Evolutionary conservation across 176 grass and related monocot species (phyloP).

Genomic region (Cymbopogon citratus): DNA sequence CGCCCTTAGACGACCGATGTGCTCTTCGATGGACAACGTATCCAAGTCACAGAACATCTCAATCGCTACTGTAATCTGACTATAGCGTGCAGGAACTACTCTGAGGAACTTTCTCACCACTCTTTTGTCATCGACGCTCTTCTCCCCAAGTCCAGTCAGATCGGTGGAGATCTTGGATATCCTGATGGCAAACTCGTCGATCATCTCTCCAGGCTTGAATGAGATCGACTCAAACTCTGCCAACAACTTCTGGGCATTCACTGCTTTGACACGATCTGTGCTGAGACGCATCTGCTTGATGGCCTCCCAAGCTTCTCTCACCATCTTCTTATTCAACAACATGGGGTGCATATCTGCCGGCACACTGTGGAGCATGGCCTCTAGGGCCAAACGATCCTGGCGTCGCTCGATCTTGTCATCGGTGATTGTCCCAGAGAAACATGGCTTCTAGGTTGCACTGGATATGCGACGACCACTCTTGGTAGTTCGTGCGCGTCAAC

Average conservation of each 20-base stretch:
- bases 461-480: too few relatives aligned
- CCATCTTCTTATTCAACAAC: background rate
- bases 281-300: background rate
- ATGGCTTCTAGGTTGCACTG: too few relatives aligned
- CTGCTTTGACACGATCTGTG: rapidly evolving
- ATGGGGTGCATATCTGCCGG: background rate
- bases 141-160: rapidly evolving
- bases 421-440: too few relatives aligned
- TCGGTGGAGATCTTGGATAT: rapidly evolving
- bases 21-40: rapidly evolving
- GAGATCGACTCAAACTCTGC: background rate
- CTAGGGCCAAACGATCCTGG: background rate
- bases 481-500: too few relatives aligned
- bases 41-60: background rate
- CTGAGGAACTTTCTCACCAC: background rate
- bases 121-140: rapidly evolving
- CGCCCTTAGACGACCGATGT: rapidly evolving
- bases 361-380: background rate
- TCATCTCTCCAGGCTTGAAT: rapidly evolving
- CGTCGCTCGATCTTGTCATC: background rate
- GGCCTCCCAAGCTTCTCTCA: background rate
- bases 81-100: rapidly evolving
- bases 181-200: background rate
- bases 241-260: rapidly evolving
- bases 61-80: rapidly evolving